Evolutionary conservation across 1,139 yeast species (phyloP), one percentile per base, ranked within the genome.

Genomic region (Pichia sp.): DNA sequence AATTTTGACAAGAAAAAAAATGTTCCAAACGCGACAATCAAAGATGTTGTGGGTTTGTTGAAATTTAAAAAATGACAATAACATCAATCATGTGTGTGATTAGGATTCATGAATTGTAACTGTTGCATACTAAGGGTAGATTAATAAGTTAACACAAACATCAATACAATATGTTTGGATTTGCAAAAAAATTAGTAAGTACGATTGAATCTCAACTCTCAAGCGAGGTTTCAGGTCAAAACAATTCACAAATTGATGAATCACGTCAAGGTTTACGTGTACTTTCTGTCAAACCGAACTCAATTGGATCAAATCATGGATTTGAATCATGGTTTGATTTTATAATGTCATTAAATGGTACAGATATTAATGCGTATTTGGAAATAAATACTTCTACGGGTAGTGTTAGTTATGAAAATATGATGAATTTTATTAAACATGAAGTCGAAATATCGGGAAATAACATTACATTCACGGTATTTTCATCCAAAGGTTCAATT

Each of bases 401-500:
- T 29, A 24, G 42, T 11, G 55, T 55, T 1, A 51, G 52, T 8
- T 55, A 47, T 35, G 41, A 51, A 2, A 52, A 51, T 16, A 42
- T 60, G 37, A 42, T 59, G 29, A 54, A 52, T n/a, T 60, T 71
- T 48, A 59, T 76, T 23, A 49, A 70, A n/a, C 58, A 62, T 23
- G 65, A 67, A 41, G 64, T 66, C 29, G 60, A 57, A 44, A 58
- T 44, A 44, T 52, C 39, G 23, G 55, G 48, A 56, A 62, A 56
- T 56, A 67, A 47, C 41, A 59, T 84, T n/a, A 65, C 71, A 2
- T 67, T 90, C 37, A 81, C 78, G 41, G 80, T 89, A 3, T 92
- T 96, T 95, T 81, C 79, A 43, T 92, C 96, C 4, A 90, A 90
- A 64, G 98, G 98, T 29, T 90, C 95, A 2, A 61, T 73, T 4